Percentiles rank a stretch among this genome's conserved stretches.
Evolutionary conservation across 106 monocot species (phyloP).

Genomic region (Allium cepa): DNA sequence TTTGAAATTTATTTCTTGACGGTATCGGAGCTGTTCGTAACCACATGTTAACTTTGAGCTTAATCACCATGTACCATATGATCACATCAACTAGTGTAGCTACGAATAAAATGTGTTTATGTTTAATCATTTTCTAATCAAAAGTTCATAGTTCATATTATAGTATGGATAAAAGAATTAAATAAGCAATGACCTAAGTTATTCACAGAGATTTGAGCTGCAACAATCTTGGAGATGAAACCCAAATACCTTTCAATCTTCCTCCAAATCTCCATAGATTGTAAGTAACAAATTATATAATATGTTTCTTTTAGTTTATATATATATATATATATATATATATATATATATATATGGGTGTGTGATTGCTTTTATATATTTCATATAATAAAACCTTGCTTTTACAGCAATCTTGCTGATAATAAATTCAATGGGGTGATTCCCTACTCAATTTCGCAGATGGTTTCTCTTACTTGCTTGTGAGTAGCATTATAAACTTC

Average conservation of each 20-base stretch:
- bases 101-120: too few species aligned
- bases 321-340: not conserved
- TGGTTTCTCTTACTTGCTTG: conserved; percentile 52
- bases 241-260: conserved; percentile 25
- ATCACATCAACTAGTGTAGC: too few species aligned
- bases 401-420: conserved; percentile 53
- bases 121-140: too few species aligned
- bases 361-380: not conserved
- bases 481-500: conserved; percentile 10
- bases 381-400: conserved; percentile 3
- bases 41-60: not conserved
- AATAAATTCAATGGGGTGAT: conserved; percentile 37
- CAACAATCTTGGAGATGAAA: conserved; percentile 35
- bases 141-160: too few species aligned
- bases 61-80: too few species aligned
- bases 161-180: too few species aligned
- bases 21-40: not conserved
- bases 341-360: not conserved
- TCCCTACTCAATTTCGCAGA: conserved; percentile 52
- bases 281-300: conserved; percentile 17
- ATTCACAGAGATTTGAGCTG: conserved; percentile 35
- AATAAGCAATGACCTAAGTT: not conserved
- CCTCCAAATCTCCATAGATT: conserved; percentile 24
- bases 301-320: not conserved
- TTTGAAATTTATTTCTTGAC: not conserved